A percentile compares a stretch with the other conserved stretches of the same genome.
phyloP scores from a whole-genome alignment of 1,284 basidiomycete genomes.

The Ganoderma resinaceum region DNA sequence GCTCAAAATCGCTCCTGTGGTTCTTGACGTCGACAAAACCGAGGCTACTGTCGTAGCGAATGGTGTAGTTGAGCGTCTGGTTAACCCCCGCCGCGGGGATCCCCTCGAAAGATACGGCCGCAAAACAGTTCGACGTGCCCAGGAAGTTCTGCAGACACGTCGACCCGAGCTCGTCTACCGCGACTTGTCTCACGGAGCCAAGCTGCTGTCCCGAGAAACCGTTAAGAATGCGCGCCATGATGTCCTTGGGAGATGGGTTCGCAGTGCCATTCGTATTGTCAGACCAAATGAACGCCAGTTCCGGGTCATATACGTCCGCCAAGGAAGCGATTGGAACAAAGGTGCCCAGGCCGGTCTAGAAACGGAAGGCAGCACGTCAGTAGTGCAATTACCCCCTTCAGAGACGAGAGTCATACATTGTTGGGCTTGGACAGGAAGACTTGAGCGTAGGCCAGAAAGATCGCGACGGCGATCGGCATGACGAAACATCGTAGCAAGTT shows the following conservation, averaged over 20 bases:
- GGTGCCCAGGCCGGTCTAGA: conserved; percentile 68
- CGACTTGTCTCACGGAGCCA: conserved; percentile 53
- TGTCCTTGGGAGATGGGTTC: conserved; percentile 55
- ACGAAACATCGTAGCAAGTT: conserved; percentile 74
- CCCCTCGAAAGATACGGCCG: conserved; percentile 66
- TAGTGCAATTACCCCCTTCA: neutral
- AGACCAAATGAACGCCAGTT: conserved; percentile 64
- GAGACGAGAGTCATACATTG: conserved; percentile 50
- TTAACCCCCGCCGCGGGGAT: conserved; percentile 54
- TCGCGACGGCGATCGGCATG: conserved; percentile 73
- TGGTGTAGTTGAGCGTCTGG: conserved; percentile 70
- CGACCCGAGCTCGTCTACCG: conserved; percentile 54
- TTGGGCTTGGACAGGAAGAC: conserved; percentile 61
- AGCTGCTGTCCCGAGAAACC: conserved; percentile 55
- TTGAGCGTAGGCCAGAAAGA: conserved; percentile 72
- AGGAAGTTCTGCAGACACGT: conserved; percentile 81
- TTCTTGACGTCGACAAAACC: conserved; percentile 67
- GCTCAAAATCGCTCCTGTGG: conserved; percentile 75
- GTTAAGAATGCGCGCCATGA: conserved; percentile 62
- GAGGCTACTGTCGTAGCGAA: conserved; percentile 73
- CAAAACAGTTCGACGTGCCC: conserved; percentile 72
- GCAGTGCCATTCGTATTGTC: conserved; percentile 63
- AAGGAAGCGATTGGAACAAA: conserved; percentile 59
- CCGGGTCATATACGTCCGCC: conserved; percentile 56
- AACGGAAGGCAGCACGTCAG: neutral